Conservation (phyloP, 2,329 filamentous ascomycete species). For the Ophiostoma ulmi region DNA sequence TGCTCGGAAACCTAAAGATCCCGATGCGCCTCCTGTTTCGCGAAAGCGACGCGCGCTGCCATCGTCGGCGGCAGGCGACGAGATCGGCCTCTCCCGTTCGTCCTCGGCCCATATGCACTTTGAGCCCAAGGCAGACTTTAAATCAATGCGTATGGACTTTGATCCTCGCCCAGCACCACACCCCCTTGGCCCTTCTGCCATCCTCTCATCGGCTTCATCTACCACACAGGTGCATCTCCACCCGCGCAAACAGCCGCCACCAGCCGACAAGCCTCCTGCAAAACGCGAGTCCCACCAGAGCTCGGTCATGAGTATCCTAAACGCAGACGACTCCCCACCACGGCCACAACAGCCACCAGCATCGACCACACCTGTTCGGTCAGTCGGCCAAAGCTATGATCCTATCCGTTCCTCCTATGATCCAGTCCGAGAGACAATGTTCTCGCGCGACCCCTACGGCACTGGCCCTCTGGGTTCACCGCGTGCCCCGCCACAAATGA, state of each 20-base stretch:
- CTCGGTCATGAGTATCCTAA: conserved; percentile 54
- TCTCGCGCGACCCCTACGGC: conserved; percentile 46
- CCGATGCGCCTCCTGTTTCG: conserved; percentile 51
- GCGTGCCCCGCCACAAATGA: conserved; percentile 43
- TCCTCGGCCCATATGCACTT: conserved; percentile 21
- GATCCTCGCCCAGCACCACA: conserved; percentile 32
- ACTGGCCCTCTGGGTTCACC: conserved; percentile 48
- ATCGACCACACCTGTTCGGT: conserved; percentile 47
- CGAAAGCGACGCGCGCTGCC: conserved; percentile 48
- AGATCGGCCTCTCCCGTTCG: conserved; percentile 17
- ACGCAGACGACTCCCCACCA: conserved; percentile 46
- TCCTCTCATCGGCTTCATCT: conserved; percentile 29
- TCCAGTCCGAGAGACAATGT: conserved; percentile 58
- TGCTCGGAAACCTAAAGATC: conserved; percentile 54
- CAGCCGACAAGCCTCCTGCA: conserved; percentile 38
- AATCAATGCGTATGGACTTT: conserved; percentile 36
- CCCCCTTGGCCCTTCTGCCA: conserved; percentile 26
- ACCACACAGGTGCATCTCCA: conserved; percentile 29
- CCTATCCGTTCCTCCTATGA: conserved; percentile 73
- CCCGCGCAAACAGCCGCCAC: conserved; percentile 23
- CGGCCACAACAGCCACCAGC: conserved; percentile 35
- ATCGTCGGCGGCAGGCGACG: conserved; percentile 6
- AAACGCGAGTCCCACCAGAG: conserved; percentile 49
- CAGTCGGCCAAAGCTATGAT: conserved; percentile 80
- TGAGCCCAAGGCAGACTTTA: conserved; percentile 36